Conservation (phyloP, 257 asterid species). For the Przewalskia tangutica region DNA sequence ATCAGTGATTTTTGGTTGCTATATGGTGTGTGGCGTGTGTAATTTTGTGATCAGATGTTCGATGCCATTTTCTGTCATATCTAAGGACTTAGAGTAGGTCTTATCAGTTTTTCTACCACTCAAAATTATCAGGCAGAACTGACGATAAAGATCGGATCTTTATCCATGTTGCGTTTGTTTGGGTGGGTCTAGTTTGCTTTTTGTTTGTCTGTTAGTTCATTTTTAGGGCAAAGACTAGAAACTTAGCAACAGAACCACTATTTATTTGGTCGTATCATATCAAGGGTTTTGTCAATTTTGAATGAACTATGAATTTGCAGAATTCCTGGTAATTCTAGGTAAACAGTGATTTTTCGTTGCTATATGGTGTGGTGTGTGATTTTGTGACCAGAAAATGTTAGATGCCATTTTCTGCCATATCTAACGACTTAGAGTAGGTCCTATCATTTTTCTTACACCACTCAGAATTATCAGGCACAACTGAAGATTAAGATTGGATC, state of each 20-base stretch:
- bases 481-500: slow-evolving; percentile 22
- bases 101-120: neutral
- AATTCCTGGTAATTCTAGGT: slow-evolving; percentile 10
- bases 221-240: neutral
- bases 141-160: slow-evolving; percentile 28
- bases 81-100: neutral
- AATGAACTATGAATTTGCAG: slow-evolving; percentile 1
- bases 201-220: slow-evolving; percentile 6
- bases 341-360: neutral
- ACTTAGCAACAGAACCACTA: neutral
- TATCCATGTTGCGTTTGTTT: neutral
- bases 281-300: slow-evolving; percentile 1
- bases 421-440: neutral
- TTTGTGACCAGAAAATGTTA: slow-evolving; percentile 20
- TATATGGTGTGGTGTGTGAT: neutral
- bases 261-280: neutral
- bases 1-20: slow-evolving; percentile 21
- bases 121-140: neutral
- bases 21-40: neutral
- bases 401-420: slow-evolving; percentile 1
- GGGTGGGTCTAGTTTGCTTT: neutral
- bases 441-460: neutral
- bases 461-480: neutral
- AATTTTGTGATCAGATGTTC: slow-evolving; percentile 17
- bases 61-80: slow-evolving; percentile 4